Evolutionary conservation across 805 yeast genomes (phyloP), one percentile per base, ranked within the genome.

Genomic region (Saccharomycopsis schoenii): DNA sequence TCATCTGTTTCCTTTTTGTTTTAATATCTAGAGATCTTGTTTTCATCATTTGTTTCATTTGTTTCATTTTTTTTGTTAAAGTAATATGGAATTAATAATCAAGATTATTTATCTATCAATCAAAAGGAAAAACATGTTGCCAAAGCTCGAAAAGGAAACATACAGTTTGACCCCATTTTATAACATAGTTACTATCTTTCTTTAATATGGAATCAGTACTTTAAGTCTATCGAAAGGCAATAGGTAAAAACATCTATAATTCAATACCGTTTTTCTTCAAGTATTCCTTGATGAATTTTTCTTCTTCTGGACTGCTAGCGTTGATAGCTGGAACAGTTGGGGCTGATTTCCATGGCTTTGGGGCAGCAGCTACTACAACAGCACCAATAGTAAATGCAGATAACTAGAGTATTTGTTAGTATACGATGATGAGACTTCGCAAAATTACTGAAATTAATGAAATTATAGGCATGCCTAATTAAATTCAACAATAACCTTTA

Each of bases 221-320:
- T 10, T 6, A 12, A 14, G 14, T 19, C 29, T 4, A 6, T 12
- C 15, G 15, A 37, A 37, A 37, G 15, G 34, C 6, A 29, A 29
- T 6, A 37, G 10, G 12, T 19, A 5, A 12, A 10, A 19, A 12
- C 25, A n/a, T 41, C 59, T 61, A 63, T 43, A 63, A 57, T 39
- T 63, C 65, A 58, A 63, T 40, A 41, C 63, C 62, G 52, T 60
- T 59, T 36, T 79, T 75, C 72, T 78, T 74, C 75, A 84, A 78
- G 80, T 83, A 91, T 69, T 84, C 88, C 72, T 76, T 79, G 70
- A 92, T 86, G 78, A 88, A 92, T 74, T 86, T 84, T 74, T 89
- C 96, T 78, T 92, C 97, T 70, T 90, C 97, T 67, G 90, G 84
- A 58, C 91, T 82, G 61, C 83, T 74, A 66, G 96, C 96, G 66